Evolutionary conservation across 169 alveolate species (phyloP), one percentile per base, ranked within the genome.

Genomic region (Plasmodium inui): DNA sequence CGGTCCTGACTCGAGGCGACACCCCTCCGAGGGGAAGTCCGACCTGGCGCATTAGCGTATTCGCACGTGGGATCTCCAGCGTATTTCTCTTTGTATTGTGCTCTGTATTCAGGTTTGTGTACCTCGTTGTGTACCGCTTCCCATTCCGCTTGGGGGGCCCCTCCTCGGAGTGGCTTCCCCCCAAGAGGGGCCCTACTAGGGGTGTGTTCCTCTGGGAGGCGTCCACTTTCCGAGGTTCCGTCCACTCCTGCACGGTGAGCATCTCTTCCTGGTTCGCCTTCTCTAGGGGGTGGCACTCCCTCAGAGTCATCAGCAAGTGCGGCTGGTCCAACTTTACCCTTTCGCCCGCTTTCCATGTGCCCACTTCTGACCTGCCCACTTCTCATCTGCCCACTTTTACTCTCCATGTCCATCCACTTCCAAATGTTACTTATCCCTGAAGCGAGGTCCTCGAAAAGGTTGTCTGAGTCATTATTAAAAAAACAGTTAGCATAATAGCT

Each of bases 401-500:
- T 71, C 39, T 91, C 95, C 6, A 81, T 72, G 46, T 91, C 84
- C 39, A 91, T 82, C 95, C 95, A 91, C 50, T 91, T 91, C 6
- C 82, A 91, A 22, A 91, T 91, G 39, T 22, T 91, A 17, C 85
- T 82, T 70, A 91, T 70, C 37, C 92, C 92, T 91, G 84, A 50
- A 0, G 95, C 92, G 7, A 91, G 74, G 17, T 91, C 95, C n/a
- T 82, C 95, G 28, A 91, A 91, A 1, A 91, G 57, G 71, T 91
- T 91, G 19, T 91, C 95, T 26, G 95, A 81, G 17, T 80, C 92
- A 19, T 82, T 67, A n/a, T 81, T 91, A 50, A 82, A 82, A 91
- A 91, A 91, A 22, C 46, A 50, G 17, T 82, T 91, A 3, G 95
- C 44, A 91, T 91, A 91, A 91, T 91, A 91, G 46, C 76, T 91